phyloP scores from a whole-genome alignment of 106 monocot species.

The Dendrobium officinale region DNA sequence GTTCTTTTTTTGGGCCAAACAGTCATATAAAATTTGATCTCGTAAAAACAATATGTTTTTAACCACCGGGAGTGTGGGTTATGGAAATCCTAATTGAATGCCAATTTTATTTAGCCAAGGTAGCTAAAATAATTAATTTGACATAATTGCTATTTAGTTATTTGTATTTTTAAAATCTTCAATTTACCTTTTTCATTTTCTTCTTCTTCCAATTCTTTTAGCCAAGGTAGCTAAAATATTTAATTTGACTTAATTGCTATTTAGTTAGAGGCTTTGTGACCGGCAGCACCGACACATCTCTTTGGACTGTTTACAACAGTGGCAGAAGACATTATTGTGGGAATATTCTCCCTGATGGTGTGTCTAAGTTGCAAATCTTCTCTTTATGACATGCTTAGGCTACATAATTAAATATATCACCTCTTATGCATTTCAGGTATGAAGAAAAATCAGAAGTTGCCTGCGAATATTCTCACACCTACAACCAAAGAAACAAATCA shows the following conservation, averaged over 20 bases:
- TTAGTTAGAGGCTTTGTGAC: constrained; percentile 92
- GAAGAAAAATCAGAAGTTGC: constrained; percentile 85
- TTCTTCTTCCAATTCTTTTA: neutral
- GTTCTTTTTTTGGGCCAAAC: neutral
- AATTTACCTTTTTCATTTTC: neutral
- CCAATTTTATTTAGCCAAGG: neutral
- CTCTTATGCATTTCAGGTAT: constrained; percentile 45
- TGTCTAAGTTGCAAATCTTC: neutral
- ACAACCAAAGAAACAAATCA: constrained; percentile 85
- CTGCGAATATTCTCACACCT: constrained; percentile 88
- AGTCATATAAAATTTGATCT: neutral
- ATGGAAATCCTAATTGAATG: neutral
- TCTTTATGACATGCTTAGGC: neutral
- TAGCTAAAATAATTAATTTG: too few relatives aligned
- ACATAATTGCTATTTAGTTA: too few relatives aligned
- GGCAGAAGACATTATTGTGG: constrained; percentile 86
- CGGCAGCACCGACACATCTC: constrained; percentile 91
- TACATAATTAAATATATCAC: neutral
- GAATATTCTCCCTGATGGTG: constrained; percentile 81
- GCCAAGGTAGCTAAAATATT: neutral
- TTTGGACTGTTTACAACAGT: constrained; percentile 93
- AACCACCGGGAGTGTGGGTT: neutral
- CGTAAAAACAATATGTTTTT: neutral
- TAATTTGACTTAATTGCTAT: constrained; percentile 1
- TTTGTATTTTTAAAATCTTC: neutral